phyloP scores from a whole-genome alignment of 2,329 filamentous ascomycete genomes.

The Colletotrichum sp. region DNA sequence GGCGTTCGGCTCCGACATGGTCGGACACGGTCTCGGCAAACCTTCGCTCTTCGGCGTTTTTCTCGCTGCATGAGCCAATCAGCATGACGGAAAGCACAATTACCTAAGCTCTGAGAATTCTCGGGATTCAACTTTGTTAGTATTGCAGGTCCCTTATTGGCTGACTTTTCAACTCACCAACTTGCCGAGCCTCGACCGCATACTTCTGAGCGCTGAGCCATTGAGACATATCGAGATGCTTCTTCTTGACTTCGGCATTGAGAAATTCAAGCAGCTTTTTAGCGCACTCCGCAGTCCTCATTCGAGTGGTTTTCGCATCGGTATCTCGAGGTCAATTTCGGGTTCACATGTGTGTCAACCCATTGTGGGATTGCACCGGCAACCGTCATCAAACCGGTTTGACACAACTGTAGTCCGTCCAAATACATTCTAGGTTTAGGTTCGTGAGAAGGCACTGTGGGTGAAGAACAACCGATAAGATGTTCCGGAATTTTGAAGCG shows the following conservation, averaged over 20 bases:
- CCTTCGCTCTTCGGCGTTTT: background rate
- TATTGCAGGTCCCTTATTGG: background rate
- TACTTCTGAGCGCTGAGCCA: background rate
- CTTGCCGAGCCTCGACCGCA: background rate
- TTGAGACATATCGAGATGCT: background rate
- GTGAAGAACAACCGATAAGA: too few relatives aligned
- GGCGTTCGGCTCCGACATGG: background rate
- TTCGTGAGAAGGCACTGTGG: rapidly evolving
- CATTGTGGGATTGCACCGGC: background rate
- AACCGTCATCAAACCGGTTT: background rate
- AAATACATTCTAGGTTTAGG: background rate
- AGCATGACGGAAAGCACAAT: background rate
- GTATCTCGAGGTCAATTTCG: background rate
- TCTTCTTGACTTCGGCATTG: background rate
- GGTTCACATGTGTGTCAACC: background rate
- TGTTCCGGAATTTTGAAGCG: too few relatives aligned
- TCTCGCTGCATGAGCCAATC: background rate
- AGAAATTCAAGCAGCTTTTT: rapidly evolving
- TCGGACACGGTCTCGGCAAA: background rate
- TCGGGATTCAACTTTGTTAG: background rate
- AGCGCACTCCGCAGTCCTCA: background rate
- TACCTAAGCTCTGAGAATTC: background rate
- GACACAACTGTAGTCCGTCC: background rate
- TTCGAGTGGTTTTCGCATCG: background rate
- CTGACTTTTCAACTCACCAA: background rate